Base-by-base conservation (phyloP, 345 rosid genomes). In the Lumnitzera racemosa region DNA sequence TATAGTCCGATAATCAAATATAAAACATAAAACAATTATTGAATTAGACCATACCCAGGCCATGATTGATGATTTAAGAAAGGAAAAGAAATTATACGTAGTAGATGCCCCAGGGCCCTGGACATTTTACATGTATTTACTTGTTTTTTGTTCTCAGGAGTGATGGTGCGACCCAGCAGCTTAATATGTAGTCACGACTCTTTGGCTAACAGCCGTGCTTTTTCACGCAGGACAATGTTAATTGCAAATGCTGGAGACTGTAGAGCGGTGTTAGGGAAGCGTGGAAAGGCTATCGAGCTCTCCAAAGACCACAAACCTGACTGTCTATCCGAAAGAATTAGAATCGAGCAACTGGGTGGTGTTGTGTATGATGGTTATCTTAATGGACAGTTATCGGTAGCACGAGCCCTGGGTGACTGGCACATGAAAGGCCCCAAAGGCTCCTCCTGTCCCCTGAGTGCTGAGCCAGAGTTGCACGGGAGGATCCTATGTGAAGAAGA, bases 351-450 rank as follows among this genome's bases (percentile, higher is more conserved):
- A 24, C 59, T 73, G 2, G 77, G 77, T 15, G 77, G 77, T 5
- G 57, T 6, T 12, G 62, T 73, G 14, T 68, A 53, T 47, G 77
- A 73, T 25, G 74, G 77, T 15, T 73, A 73, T 65, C 73, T 73
- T 15, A 65, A 69, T 6, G 77, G 77, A 12, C 70, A 68, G 0
- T 55, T 73, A 9, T 65, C 74, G 2, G 77, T 73, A 24, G 61
- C 77, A 15, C 67, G 77, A n/a, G 77, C 77, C 0, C 57, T 73
- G 11, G 77, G 77, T 15, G 77, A 73, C 36, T 73, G 77, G 74
- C 73, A 73, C 65, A 69, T 73, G 67, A 73, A 73, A 41, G 54
- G 43, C 57, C 59, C 64, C 2, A 52, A 47, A 54, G 77, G 73
- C 41, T 64, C 74, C 25, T n/a, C 66, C 20, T 56, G 67, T 49